phyloP scores from a whole-genome alignment of 331 rosid genomes.

The Malus hybrid region DNA sequence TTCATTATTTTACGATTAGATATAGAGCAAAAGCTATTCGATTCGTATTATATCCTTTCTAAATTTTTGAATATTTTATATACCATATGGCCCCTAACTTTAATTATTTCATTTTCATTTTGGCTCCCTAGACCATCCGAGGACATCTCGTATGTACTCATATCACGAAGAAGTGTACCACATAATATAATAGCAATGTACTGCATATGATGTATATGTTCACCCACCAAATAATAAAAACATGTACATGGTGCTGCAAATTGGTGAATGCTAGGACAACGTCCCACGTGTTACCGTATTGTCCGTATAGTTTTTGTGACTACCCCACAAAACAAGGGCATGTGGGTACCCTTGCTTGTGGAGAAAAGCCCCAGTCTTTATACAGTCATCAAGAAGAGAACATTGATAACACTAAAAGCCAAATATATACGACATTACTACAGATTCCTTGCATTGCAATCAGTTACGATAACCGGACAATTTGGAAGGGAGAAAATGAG shows the following conservation, averaged over 20 bases:
- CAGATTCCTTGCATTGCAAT: not conserved
- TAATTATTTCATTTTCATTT: not conserved
- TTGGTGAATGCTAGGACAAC: slow-evolving; percentile 13
- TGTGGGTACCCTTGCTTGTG: slow-evolving; percentile 15
- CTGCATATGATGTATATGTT: not conserved
- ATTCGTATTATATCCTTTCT: not conserved
- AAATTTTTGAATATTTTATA: too few species aligned
- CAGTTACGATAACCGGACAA: not conserved
- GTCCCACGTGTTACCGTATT: slow-evolving; percentile 29
- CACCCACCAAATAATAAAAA: not conserved
- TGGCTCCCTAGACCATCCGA: not conserved
- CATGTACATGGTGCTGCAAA: not conserved
- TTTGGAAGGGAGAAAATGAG: not conserved
- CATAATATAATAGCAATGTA: not conserved
- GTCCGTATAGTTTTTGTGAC: slow-evolving; percentile 20
- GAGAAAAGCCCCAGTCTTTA: not conserved
- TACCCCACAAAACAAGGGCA: slow-evolving; percentile 15
- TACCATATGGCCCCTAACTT: not conserved
- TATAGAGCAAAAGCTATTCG: too few species aligned
- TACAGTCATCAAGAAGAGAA: not conserved
- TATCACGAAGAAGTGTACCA: not conserved
- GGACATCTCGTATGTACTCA: not conserved
- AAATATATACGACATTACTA: too few species aligned
- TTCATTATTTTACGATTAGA: too few species aligned
- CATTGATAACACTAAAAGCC: too few species aligned